phyloP scores from a whole-genome alignment of 2,329 filamentous ascomycete genomes.

The Sclerotinia nivalis region DNA sequence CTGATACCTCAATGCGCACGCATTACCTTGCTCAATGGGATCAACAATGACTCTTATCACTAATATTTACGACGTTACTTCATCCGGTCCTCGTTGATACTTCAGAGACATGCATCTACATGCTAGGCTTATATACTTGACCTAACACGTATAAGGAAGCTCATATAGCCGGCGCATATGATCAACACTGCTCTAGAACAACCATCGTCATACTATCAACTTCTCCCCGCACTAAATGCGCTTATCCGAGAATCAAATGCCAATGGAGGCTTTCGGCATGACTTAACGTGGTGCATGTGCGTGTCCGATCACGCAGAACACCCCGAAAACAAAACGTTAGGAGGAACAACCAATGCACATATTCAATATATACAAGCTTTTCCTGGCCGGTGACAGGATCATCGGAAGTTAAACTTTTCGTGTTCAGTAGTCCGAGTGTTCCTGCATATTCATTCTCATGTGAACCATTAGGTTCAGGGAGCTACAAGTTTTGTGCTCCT shows the following conservation, averaged over 20 bases:
- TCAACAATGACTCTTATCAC: background rate
- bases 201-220: slow-evolving; percentile 15
- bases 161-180: slow-evolving; percentile 22
- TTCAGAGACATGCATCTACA: slow-evolving; percentile 16
- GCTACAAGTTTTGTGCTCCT: background rate
- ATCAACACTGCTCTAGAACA: slow-evolving; percentile 21
- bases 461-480: slow-evolving; percentile 13
- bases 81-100: background rate
- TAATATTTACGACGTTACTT: slow-evolving; percentile 21
- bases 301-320: slow-evolving; percentile 13
- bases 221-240: slow-evolving; percentile 9
- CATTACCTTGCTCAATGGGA: background rate
- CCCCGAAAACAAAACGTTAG: background rate
- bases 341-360: slow-evolving; percentile 19
- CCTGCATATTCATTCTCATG: slow-evolving; percentile 20
- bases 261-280: slow-evolving; percentile 8
- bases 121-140: background rate
- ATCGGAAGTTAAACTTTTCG: slow-evolving; percentile 21
- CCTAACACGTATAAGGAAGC: slow-evolving; percentile 22
- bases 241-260: slow-evolving; percentile 16
- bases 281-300: slow-evolving; percentile 16
- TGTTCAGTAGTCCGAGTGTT: slow-evolving; percentile 13
- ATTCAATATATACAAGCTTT: slow-evolving; percentile 12
- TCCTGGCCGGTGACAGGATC: slow-evolving; percentile 21
- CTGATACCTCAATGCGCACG: background rate